A percentile compares a stretch with the other conserved stretches of the same genome.
These are phyloP conservation scores for Chamaecrista fasciculata DNA, from an alignment of 306 rosid species.

Conservation along the genomic window DNA sequence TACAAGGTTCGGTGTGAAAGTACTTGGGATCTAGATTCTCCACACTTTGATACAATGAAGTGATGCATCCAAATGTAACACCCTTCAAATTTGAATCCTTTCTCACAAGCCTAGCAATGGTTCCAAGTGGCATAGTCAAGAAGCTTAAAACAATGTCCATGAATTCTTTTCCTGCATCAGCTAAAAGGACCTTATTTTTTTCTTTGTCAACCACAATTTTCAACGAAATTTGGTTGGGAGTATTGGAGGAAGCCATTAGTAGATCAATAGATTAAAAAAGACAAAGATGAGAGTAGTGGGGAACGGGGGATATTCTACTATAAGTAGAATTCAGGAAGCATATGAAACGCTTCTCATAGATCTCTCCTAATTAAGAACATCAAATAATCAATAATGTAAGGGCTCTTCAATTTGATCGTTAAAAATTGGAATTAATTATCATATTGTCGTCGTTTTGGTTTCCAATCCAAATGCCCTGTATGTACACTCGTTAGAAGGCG, in stretches of 20 bases:
- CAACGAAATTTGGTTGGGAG: not conserved
- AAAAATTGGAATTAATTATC: too few relatives aligned
- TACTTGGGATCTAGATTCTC: not conserved
- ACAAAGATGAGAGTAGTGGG: too few relatives aligned
- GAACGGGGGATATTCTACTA: too few relatives aligned
- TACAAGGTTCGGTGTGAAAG: not conserved
- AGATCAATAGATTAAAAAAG: too few relatives aligned
- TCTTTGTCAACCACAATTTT: not conserved
- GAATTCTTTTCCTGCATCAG: conserved; percentile 29
- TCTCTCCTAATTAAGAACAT: too few relatives aligned
- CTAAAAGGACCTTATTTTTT: conserved; percentile 24
- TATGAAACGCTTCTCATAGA: too few relatives aligned
- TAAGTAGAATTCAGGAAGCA: too few relatives aligned
- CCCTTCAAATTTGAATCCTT: not conserved
- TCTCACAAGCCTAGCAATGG: conserved; percentile 15
- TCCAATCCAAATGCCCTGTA: too few relatives aligned
- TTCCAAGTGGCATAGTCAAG: conserved; percentile 25
- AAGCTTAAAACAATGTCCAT: conserved; percentile 20
- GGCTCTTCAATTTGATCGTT: too few relatives aligned
- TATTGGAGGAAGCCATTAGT: not conserved
- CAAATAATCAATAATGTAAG: too few relatives aligned
- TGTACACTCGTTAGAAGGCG: too few relatives aligned
- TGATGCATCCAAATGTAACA: not conserved
- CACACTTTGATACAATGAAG: not conserved
- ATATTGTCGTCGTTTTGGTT: too few relatives aligned